Conservation (phyloP, 1,284 basidiomycete genomes). For the Calocybe gambosa region DNA sequence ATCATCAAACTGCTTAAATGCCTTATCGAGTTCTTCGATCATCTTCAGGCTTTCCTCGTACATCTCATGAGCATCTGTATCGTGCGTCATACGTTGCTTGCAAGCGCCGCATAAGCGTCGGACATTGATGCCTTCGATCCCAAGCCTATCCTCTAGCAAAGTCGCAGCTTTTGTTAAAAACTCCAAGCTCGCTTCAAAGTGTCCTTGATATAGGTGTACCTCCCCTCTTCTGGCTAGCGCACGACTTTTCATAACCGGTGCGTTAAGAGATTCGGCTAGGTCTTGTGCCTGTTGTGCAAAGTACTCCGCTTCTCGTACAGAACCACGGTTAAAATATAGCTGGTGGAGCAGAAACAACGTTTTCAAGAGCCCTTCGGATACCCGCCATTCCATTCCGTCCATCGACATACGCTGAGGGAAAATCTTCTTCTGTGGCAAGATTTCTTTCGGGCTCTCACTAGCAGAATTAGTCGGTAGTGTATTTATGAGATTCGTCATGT, state of each 20-base stretch:
- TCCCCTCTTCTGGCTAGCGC: conserved; percentile 64
- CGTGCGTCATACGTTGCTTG: conserved; percentile 40
- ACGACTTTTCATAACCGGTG: conserved; percentile 57
- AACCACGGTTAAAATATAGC: conserved; percentile 66
- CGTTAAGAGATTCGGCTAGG: conserved; percentile 61
- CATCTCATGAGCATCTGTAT: conserved; percentile 41
- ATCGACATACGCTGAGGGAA: conserved; percentile 31
- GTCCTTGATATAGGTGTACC: conserved; percentile 57
- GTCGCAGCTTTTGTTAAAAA: conserved; percentile 48
- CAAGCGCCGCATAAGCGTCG: conserved; percentile 58
- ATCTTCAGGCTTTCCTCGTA: conserved; percentile 50
- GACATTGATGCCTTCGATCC: conserved; percentile 58
- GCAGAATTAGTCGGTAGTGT: conserved; percentile 24
- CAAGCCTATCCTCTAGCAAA: conserved; percentile 37
- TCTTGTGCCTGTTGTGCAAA: conserved; percentile 71
- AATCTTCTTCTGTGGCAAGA: conserved; percentile 21
- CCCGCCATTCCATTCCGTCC: conserved; percentile 66
- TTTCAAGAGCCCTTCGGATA: conserved; percentile 62
- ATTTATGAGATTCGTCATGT: conserved; percentile 33
- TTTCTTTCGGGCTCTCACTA: conserved; percentile 15
- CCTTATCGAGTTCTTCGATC: conserved; percentile 52
- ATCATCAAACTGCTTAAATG: conserved; percentile 49
- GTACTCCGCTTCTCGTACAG: conserved; percentile 76
- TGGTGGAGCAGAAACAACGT: conserved; percentile 60
- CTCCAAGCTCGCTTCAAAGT: conserved; percentile 47